Evolutionary conservation across 2,329 filamentous ascomycete species (phyloP).

Genomic region (Fusarium euwallaceae): DNA sequence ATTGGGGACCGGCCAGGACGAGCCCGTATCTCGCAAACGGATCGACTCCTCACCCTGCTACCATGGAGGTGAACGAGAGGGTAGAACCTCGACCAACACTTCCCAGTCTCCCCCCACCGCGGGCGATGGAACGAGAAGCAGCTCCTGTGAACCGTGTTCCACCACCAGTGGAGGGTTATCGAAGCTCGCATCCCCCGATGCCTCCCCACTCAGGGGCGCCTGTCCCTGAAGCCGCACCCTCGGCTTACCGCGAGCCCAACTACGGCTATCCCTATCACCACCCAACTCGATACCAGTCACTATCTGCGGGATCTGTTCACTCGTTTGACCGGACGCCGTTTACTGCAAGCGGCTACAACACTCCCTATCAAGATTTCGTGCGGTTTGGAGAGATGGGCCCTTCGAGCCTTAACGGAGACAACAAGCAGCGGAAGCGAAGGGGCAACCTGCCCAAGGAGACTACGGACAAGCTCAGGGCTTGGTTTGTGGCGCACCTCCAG

Average conservation of each 20-base stretch:
- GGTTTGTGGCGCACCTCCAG: slow-evolving; percentile 82
- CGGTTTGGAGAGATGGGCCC: slow-evolving; percentile 58
- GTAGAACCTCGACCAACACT: slow-evolving; percentile 54
- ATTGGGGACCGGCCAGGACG: slow-evolving; percentile 51
- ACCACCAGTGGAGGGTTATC: slow-evolving; percentile 54
- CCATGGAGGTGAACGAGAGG: slow-evolving; percentile 53
- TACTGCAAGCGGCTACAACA: slow-evolving; percentile 56
- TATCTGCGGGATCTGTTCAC: slow-evolving; percentile 59
- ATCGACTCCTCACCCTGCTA: slow-evolving; percentile 44
- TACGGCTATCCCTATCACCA: slow-evolving; percentile 60
- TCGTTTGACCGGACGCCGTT: slow-evolving; percentile 61
- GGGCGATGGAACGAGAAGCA: slow-evolving; percentile 54
- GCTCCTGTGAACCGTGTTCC: slow-evolving; percentile 50
- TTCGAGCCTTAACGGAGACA: slow-evolving; percentile 56
- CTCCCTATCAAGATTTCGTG: slow-evolving; percentile 59
- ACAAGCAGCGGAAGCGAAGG: slow-evolving; percentile 72
- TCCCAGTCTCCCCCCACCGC: slow-evolving; percentile 55
- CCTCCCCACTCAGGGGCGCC: slow-evolving; percentile 43
- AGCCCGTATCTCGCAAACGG: slow-evolving; percentile 53
- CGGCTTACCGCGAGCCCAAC: slow-evolving; percentile 51
- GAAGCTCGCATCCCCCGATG: slow-evolving; percentile 45
- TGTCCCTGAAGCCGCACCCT: slow-evolving; percentile 49
- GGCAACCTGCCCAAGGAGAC: slow-evolving; percentile 93
- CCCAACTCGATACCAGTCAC: slow-evolving; percentile 59
- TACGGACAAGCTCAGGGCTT: slow-evolving; percentile 82